Base-by-base conservation (phyloP, 1,139 yeast genomes). In the Blastobotrys ciferrii region DNA sequence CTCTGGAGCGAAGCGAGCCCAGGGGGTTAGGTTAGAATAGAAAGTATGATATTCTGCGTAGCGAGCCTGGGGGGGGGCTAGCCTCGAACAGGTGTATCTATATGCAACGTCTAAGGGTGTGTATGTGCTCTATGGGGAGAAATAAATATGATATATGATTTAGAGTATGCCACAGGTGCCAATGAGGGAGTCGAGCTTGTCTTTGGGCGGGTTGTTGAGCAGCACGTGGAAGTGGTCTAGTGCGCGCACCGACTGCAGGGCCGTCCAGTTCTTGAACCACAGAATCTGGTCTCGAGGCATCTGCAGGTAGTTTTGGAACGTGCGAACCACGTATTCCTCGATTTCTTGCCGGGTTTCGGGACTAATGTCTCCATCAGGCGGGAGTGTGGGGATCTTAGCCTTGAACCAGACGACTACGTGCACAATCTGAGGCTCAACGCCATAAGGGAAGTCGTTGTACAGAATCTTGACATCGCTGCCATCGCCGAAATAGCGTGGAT, bases 381-480 rank as follows among this genome's bases (percentile, higher is more conserved):
- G 61, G 5, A 18, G n/a, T 32, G 56, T 56, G 2, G 72, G 71
- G 12, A 71, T 62, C 12, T 58, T 54, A 1, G 66, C 59, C 45
- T 67, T 63, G 7, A 69, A 53, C 76, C 76, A 72, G 11, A 72
- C 73, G 4, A 71, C 73, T 5, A 71, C 53, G 53, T 72, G 76
- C 3, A 55, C 53, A 20, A 72, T 62, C 2, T 67, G 67, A 2
- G 56, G 53, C 36, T 64, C 72, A 30, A 71, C 58, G 14, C 68
- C 70, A 49, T 72, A 72, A 2, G 75, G 73, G 51, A 68, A 72
- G 49, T 71, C 74, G 50, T 72, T 72, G 35, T 46, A 52, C 17
- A 71, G 55, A 19, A 72, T 65, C 50, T 62, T 67, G 42, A 68
- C 53, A 49, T 72, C 75, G 1, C 50, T 25, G 9, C 53, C 45